These are phyloP conservation scores for Ajuga chamaepitys DNA, from an alignment of 257 asterid species.

Conservation along the genomic window DNA sequence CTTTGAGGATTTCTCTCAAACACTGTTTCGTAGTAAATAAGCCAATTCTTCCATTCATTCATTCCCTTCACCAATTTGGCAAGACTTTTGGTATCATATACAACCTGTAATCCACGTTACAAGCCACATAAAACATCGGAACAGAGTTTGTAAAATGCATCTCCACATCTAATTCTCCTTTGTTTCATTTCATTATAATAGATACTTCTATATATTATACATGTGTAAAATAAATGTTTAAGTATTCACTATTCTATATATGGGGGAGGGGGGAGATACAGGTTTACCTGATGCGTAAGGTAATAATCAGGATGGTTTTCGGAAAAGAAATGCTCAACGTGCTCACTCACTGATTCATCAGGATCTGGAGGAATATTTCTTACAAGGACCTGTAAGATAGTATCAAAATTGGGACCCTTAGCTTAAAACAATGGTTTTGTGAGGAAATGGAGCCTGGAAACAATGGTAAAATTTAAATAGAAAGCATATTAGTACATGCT, in stretches of 20 bases:
- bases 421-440: not conserved
- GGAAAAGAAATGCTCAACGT: slow-evolving; percentile 85
- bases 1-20: slow-evolving; percentile 54
- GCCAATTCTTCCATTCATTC: slow-evolving; percentile 63
- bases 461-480: not conserved
- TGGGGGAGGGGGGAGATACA: too few species aligned
- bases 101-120: slow-evolving; percentile 39
- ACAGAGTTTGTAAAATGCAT: not conserved
- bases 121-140: slow-evolving; percentile 4
- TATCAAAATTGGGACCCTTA: not conserved
- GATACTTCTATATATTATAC: too few species aligned
- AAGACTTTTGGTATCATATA: slow-evolving; percentile 63
- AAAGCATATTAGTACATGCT: slow-evolving; percentile 22
- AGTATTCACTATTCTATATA: too few species aligned
- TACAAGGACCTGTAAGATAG: slow-evolving; percentile 68
- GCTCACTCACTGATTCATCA: slow-evolving; percentile 80
- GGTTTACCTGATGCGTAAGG: slow-evolving; percentile 69
- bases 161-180: too few species aligned
- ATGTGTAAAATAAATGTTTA: not conserved
- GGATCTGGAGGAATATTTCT: slow-evolving; percentile 86
- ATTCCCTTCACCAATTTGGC: slow-evolving; percentile 52
- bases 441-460: not conserved
- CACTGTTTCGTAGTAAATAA: slow-evolving; percentile 65
- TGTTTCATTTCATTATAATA: too few species aligned
- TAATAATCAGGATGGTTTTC: slow-evolving; percentile 84